Evolutionary conservation across 768 basidiomycete genomes (phyloP).

Genomic region (Trametes maxima): DNA sequence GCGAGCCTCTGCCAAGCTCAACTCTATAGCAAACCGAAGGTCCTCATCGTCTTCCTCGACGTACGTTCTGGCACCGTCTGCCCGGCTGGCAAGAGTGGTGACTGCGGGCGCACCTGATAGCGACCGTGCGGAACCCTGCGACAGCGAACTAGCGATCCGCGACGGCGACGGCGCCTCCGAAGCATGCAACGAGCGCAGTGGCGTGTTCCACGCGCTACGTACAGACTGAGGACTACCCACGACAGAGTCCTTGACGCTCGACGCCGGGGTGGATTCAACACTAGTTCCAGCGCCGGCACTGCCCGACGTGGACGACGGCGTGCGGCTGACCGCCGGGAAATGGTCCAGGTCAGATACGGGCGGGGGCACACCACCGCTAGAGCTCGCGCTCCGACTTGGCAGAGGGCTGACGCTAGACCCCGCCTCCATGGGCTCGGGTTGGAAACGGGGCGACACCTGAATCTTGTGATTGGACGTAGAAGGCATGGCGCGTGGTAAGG

Average conservation of each 20-base stretch:
- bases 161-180: conserved; percentile 27
- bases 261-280: conserved; percentile 18
- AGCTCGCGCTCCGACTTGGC: conserved; percentile 9
- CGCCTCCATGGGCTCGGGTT: conserved; percentile 59
- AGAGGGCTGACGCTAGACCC: conserved; percentile 39
- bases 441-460: conserved; percentile 52
- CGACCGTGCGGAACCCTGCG: conserved; percentile 14
- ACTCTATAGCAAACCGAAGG: conserved; percentile 61
- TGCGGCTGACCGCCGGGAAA: conserved; percentile 40
- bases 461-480: conserved; percentile 53
- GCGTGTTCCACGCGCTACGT: conserved; percentile 37
- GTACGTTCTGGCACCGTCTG: background rate
- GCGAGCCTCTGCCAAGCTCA: conserved; percentile 71
- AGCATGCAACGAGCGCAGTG: conserved; percentile 29
- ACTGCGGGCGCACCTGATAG: background rate
- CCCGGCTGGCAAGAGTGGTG: background rate
- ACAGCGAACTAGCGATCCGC: conserved; percentile 7
- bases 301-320: conserved; percentile 30
- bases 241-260: conserved; percentile 19
- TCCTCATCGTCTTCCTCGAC: conserved; percentile 61
- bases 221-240: conserved; percentile 28
- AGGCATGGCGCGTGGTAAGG: conserved; percentile 33
- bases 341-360: conserved; percentile 31
- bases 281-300: conserved; percentile 15
- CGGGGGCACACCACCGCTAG: conserved; percentile 16